Conservation (phyloP, 768 basidiomycete species). For the Tricholoma bakamatsutake region DNA sequence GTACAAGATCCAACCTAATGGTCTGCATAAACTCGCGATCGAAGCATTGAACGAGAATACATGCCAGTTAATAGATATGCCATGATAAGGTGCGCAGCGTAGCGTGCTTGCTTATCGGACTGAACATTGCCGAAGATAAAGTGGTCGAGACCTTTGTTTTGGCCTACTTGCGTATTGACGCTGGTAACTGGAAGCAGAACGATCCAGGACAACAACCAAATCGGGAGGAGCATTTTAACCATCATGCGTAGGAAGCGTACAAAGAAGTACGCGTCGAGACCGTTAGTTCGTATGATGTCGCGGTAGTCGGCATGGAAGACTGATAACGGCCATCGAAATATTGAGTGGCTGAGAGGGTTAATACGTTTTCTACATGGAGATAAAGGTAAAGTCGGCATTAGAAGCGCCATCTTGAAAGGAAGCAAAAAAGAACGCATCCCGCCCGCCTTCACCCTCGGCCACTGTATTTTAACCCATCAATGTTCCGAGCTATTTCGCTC, state of each 20-base stretch:
- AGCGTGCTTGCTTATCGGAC: slow-evolving; percentile 44
- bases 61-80: slow-evolving; percentile 74
- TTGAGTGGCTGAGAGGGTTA: slow-evolving; percentile 38
- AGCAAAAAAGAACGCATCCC: not conserved
- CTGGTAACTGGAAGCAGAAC: slow-evolving; percentile 75
- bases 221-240: slow-evolving; percentile 75
- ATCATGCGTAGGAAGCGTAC: slow-evolving; percentile 87
- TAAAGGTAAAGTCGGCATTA: not conserved
- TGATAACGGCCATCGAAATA: slow-evolving; percentile 63
- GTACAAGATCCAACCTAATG: slow-evolving; percentile 77
- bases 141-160: slow-evolving; percentile 51
- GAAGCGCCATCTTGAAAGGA: not conserved
- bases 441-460: not conserved
- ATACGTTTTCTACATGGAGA: slow-evolving; percentile 49
- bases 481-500: not conserved
- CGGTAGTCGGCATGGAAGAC: slow-evolving; percentile 58
- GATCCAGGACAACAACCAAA: slow-evolving; percentile 87
- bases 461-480: not conserved
- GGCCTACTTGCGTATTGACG: slow-evolving; percentile 40
- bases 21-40: not conserved
- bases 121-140: slow-evolving; percentile 83
- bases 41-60: slow-evolving; percentile 19
- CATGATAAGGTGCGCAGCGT: slow-evolving; percentile 73
- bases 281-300: slow-evolving; percentile 62
- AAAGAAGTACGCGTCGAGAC: slow-evolving; percentile 90